Percentiles rank a stretch among this genome's conserved stretches.
These are phyloP conservation scores for Oryza brachyantha DNA, from an alignment of 176 grass and related monocot species.

Conservation along the genomic window DNA sequence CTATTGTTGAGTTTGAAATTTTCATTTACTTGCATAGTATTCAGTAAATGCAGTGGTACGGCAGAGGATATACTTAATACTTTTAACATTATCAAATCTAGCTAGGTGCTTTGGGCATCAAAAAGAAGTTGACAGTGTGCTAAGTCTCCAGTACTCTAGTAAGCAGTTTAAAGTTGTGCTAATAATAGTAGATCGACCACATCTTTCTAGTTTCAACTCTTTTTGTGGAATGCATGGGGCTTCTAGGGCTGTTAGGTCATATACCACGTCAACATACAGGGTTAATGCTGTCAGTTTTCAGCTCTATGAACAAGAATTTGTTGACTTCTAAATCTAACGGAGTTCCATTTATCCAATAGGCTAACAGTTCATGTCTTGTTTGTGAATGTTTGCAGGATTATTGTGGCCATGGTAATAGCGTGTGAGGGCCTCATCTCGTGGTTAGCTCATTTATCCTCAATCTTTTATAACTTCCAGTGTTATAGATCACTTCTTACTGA, in stretches of 20 bases:
- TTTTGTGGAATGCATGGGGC: background rate
- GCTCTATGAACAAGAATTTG: background rate
- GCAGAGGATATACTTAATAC: background rate
- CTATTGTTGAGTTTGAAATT: background rate
- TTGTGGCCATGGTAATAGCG: slow-evolving; percentile 77
- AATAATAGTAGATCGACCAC: background rate
- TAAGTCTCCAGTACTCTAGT: slow-evolving; percentile 2
- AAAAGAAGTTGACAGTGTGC: background rate
- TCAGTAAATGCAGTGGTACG: background rate
- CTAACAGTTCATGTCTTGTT: slow-evolving; percentile 8
- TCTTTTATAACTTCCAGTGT: slow-evolving; percentile 5
- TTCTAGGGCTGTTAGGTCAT: background rate
- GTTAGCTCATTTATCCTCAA: slow-evolving; percentile 42
- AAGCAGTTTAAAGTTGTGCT: background rate
- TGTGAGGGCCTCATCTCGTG: slow-evolving; percentile 69
- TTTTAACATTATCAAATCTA: background rate
- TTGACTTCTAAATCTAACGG: background rate
- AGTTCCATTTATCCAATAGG: background rate
- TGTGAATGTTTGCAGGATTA: slow-evolving; percentile 68
- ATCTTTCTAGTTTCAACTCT: background rate
- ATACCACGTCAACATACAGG: background rate
- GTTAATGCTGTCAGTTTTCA: background rate
- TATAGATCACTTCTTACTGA: background rate
- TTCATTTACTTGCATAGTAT: background rate
- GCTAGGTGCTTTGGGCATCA: slow-evolving; percentile 17